A percentile compares a stretch with the other conserved stretches of the same genome.
Evolutionary conservation across 1,284 basidiomycete genomes (phyloP).

Genomic region (Phylloporus sp.): DNA sequence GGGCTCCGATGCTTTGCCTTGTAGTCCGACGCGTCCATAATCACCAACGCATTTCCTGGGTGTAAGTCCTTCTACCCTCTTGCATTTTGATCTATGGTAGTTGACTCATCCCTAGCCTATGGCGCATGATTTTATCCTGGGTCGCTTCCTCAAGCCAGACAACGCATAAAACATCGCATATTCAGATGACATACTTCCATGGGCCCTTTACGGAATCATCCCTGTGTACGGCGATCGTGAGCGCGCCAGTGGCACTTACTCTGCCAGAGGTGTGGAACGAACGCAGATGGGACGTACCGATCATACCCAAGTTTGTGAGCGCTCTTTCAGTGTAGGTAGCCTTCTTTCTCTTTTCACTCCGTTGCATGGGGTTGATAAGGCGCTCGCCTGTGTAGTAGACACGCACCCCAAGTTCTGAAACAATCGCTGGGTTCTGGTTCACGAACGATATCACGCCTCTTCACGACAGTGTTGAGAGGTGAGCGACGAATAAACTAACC

Average conservation of each 20-base stretch:
- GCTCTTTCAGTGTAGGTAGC: not conserved
- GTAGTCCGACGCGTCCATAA: no score
- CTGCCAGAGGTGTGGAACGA: constrained; percentile 16
- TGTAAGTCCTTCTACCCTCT: no score
- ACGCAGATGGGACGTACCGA: not conserved
- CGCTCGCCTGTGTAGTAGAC: constrained; percentile 13
- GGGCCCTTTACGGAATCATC: constrained; percentile 28
- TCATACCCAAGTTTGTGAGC: not conserved
- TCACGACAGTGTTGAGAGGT: not conserved
- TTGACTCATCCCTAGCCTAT: constrained; percentile 17
- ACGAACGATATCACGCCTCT: not conserved
- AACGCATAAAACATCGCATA: constrained; percentile 23
- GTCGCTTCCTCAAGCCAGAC: constrained; percentile 28
- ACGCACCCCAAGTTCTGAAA: constrained; percentile 21
- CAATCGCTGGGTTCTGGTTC: not conserved
- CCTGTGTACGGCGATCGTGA: constrained; percentile 27
- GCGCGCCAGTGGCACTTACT: constrained; percentile 22
- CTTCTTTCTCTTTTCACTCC: not conserved
- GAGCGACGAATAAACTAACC: not conserved
- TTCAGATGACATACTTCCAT: constrained; percentile 31
- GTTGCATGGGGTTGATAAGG: not conserved
- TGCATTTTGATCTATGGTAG: no score
- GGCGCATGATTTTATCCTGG: constrained; percentile 27
- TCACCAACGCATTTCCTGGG: no score
- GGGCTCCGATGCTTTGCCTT: no score